Base-by-base conservation (phyloP, 2,329 filamentous ascomycete species). In the Camptophora hylomeconis region DNA sequence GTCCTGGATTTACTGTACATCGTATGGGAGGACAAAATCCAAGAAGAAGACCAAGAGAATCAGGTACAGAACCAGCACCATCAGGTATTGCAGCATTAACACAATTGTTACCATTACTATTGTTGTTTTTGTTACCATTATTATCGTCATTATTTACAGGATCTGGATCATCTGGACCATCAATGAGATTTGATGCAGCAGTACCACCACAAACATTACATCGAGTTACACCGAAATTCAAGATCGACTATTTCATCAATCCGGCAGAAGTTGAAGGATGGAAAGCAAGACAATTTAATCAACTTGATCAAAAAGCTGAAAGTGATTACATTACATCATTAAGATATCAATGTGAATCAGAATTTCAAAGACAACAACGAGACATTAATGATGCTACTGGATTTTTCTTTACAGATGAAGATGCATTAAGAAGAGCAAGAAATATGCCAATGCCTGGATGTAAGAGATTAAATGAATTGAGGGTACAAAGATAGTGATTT, bases 1-100 rank as follows among this genome's bases (percentile, higher is more conserved):
- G 84, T 5, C 84, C 87, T 3, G 87, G 86, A 12, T 75, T 98
- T 45, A 74, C 87, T 36, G 83, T 98, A 37, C 89, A 95, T 54
- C 87, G 94, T 52, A 95, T 98, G 53, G 87, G 86, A 44, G 87
- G 89, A 30, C 68, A 62, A 5, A 66, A 70, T 31, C 83, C 86
- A 14, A 71, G 83, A 44, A 67, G 78, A 56, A 69, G 89, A 48
- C 84, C 86, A 12, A 72, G 69, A 47, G 65, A 77, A 41, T 65
- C 67, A 17, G 70, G 67, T 40, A 64, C 58, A 36, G 65, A 62
- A 39, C 66, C 57, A 43, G 58, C 61, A 38, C 55, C 63, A 37
- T 62, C 67, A 27, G 67, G 62, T 27, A 53, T 56, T 33, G 54
- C 57, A 49, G 74, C 50, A 67, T 71, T 41, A 51, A 92, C 42